Evolutionary conservation across 352 stramenopile species (phyloP).

Genomic region (Phytophthora syringae): DNA sequence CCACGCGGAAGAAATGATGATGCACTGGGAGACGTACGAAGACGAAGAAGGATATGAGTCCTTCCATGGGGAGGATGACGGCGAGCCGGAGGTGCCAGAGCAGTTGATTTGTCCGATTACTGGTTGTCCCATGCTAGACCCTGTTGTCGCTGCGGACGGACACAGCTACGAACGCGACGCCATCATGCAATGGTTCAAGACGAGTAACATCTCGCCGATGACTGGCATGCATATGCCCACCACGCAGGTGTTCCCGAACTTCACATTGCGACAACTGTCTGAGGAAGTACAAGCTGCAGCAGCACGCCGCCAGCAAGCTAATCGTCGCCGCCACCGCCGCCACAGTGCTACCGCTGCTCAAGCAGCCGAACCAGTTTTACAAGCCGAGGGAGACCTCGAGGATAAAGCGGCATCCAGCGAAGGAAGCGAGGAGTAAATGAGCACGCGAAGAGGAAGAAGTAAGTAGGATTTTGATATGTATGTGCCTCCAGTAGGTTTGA

Average conservation of each 20-base stretch:
- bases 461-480: constrained; percentile 31
- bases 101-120: constrained; percentile 95
- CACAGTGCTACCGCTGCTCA: constrained; percentile 18
- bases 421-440: constrained; percentile 27
- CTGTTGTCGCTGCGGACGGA: constrained; percentile 96
- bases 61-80: constrained; percentile 25
- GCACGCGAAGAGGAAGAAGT: constrained; percentile 2
- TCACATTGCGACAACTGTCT: constrained; percentile 70
- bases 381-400: constrained; percentile 17
- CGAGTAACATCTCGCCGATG: constrained; percentile 79
- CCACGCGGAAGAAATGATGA: constrained; percentile 40
- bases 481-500: constrained; percentile 27
- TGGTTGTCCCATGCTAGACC: constrained; percentile 94
- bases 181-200: constrained; percentile 94
- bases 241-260: constrained; percentile 81
- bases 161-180: constrained; percentile 97
- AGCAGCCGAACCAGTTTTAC: constrained; percentile 2
- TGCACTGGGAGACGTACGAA: constrained; percentile 41
- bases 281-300: constrained; percentile 59
- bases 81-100: constrained; percentile 45
- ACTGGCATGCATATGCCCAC: constrained; percentile 76
- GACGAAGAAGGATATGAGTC: constrained; percentile 30
- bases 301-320: constrained; percentile 33
- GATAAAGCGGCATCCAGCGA: constrained; percentile 34
- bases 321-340: constrained; percentile 10